Conservation (phyloP, 2,329 filamentous ascomycete species). For the Diaporthe citri region DNA sequence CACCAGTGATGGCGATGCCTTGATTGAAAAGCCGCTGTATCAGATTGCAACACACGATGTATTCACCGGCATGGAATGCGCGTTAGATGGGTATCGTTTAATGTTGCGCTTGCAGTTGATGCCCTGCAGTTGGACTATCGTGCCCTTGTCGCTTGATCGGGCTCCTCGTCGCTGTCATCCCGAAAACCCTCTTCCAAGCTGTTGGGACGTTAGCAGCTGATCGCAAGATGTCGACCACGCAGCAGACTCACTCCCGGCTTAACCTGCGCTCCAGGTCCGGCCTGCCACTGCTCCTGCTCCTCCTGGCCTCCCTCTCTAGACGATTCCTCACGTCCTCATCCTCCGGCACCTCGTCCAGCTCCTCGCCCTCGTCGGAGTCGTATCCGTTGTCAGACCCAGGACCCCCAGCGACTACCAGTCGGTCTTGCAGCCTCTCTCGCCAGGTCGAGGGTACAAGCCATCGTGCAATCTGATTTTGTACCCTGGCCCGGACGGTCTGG, state of each 20-base stretch:
- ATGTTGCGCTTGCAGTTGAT: not conserved
- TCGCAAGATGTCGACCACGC: not conserved
- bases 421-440: constrained; percentile 56
- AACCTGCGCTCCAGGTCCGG: constrained; percentile 71
- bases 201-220: constrained; percentile 37
- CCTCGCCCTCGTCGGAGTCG: constrained; percentile 77
- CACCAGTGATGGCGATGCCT: not conserved
- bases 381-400: constrained; percentile 64
- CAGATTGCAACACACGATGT: not conserved
- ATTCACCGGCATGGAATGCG: not conserved
- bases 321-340: constrained; percentile 56
- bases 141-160: constrained; percentile 33
- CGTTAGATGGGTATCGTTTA: not conserved
- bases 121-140: constrained; percentile 31
- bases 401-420: constrained; percentile 53
- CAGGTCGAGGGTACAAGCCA: constrained; percentile 62
- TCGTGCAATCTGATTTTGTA: constrained; percentile 56
- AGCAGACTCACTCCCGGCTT: constrained; percentile 76
- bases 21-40: not conserved
- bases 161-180: constrained; percentile 77
- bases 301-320: constrained; percentile 46
- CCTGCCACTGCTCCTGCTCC: constrained; percentile 35
- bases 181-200: constrained; percentile 79
- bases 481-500: constrained; percentile 64
- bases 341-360: constrained; percentile 72